Evolutionary conservation across 2,329 filamentous ascomycete species (phyloP), one percentile per base, ranked within the genome.

Genomic region (Exophiala spinifera): DNA sequence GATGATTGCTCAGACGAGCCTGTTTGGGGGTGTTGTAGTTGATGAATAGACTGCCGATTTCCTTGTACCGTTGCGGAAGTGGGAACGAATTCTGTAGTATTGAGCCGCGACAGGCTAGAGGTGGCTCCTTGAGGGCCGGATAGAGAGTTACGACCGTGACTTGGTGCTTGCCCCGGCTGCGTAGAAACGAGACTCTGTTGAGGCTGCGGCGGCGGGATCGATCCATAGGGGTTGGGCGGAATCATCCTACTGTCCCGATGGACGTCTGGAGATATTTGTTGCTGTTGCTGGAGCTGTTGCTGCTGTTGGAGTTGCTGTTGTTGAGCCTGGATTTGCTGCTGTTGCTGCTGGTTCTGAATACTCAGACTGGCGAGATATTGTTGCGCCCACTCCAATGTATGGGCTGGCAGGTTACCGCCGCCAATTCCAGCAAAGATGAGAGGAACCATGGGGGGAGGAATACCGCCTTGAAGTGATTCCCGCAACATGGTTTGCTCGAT

Each of bases 371-470:
- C 74, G 67, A 86, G 77, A 64, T 81, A 83, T 64, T 88, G 84
- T 65, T 89, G 86, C 11, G 82, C 80, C 80, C 80, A 85, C 66
- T 89, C 86, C 49, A 88, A 63, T 3, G 82, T 80, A 28, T 79
- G 76, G 59, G 81, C 82, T 17, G 84, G 76, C 23, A 86, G 69
- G 51, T 77, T 75, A 33, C 83, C 83, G 36, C 84, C 85, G 43
- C 80, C 80, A 77, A 89, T 85, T 40, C 85, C 85, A 11, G 85
- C 82, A 69, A 91, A 90, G 20, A 91, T 83, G 55, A 89, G 74
- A 5, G 88, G 88, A 21, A 91, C 79, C 79, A 91, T 82, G 33
- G 85, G 79, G 11, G 87, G 86, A 8, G 88, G 87, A 47, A 91
- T 83, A 10, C 87, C 87, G 34, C 84, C 83, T 50, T 79, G 77